Base-by-base conservation (phyloP, 352 stramenopile genomes). In the Globisporangium echinulatum region DNA sequence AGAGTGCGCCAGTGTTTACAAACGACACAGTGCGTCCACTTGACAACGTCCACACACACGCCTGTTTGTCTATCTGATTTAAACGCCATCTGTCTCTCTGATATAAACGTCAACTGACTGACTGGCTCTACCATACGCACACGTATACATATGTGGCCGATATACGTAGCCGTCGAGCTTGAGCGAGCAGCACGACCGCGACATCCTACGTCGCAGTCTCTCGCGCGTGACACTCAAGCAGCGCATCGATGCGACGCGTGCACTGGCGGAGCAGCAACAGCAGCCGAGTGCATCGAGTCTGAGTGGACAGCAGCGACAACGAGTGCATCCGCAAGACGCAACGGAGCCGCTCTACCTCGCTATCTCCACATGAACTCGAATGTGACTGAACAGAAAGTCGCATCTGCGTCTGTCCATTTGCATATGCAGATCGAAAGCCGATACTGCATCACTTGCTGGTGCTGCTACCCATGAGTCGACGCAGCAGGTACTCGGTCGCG, bases 141-240 rank as follows among this genome's bases (percentile, higher is more conserved):
- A 44, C 40, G 25, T 33, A 33, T 33, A 33, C 25, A 33, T 33
- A 3, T 33, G 25, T 33, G 25, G 25, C 25, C 25, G 25, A 33
- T 33, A 33, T 3, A 33, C 25, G 25, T 33, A 33, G 25, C 25
- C 25, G 25, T 33, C 25, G 19, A 49, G 17, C 36, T n/a, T 25
- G 6, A 54, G 52, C 9, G 36, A 61, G 33, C 49, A 66, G 49
- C 66, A 58, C 13, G 78, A 88, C 36, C 66, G 74, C 46, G 71
- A 85, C 14, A 70, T 87, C 19, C 52, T 88, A 46, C 66, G 77
- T n/a, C 69, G 81, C 58, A 89, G 79, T 58, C 52, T 88, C 40
- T 87, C 79, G 4, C 61, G 66, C 58, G 77, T 88, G 46, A 81
- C 75, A 11, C 55, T 90, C 11, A 83, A 84, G 49, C 63, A 70